phyloP scores from a whole-genome alignment of 768 basidiomycete genomes.

The Lentinula raphanica region DNA sequence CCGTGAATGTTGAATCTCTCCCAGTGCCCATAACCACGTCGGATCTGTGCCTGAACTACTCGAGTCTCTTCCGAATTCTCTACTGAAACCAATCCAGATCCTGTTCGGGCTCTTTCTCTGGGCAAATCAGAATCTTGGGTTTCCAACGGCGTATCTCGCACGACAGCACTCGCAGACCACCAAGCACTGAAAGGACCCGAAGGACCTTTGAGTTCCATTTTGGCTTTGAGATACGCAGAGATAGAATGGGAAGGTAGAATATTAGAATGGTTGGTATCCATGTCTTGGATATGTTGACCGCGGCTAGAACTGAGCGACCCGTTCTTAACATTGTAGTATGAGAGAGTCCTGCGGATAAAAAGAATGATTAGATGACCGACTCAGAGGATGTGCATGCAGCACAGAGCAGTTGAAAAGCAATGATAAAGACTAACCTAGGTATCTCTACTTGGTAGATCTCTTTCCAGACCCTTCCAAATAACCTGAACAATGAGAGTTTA shows the following conservation, averaged over 20 bases:
- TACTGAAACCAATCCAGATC: too few relatives aligned
- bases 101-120: too few relatives aligned
- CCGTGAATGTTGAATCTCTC: too few relatives aligned
- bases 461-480: not conserved
- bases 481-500: conserved; percentile 3
- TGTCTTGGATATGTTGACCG: not conserved
- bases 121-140: too few relatives aligned
- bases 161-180: not conserved
- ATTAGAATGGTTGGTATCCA: too few relatives aligned
- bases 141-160: too few relatives aligned
- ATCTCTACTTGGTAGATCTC: not conserved
- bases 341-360: not conserved
- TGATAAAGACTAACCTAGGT: not conserved
- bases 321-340: not conserved
- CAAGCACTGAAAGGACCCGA: not conserved
- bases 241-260: not conserved
- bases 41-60: too few relatives aligned
- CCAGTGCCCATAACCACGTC: too few relatives aligned
- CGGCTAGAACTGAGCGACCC: not conserved
- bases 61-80: too few relatives aligned
- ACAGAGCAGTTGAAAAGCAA: too few relatives aligned
- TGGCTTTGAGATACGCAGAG: not conserved
- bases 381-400: not conserved
- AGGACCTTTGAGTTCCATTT: not conserved
- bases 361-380: not conserved